Base-by-base conservation (phyloP, 768 basidiomycete genomes). In the Mycena latifolia region DNA sequence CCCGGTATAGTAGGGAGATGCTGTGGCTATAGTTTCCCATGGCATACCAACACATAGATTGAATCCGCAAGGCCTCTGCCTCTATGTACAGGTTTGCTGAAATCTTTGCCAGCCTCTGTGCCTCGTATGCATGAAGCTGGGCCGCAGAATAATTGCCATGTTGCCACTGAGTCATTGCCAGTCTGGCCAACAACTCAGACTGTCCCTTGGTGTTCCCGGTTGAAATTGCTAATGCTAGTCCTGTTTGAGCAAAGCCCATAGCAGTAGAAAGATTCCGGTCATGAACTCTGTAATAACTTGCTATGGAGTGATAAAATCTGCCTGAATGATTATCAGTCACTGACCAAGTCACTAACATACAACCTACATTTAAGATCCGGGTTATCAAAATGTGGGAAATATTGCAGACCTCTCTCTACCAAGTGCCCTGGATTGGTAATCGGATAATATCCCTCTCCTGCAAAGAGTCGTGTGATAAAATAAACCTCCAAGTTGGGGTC, bases 81-180 rank as follows among this genome's bases (percentile, higher is more conserved):
- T 55, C 37, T 41, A 24, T 28, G 2, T 5, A 43, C 15, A 55
- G 29, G n/a, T 55, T 17, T 39, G 6, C 54, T 7, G 37, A 41
- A 10, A 41, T 41, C 24, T 29, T 41, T n/a, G n/a, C n/a, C n/a
- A n/a, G n/a, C n/a, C n/a, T n/a, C n/a, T n/a, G n/a, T n/a, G n/a
- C n/a, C n/a, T 58, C 56, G 25, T 15, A 47, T 33, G 56, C 56
- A 35, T 47, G 2, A 9, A 3, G 24, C 17, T 48, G 43, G 24
- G n/a, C 46, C 15, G 31, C 22, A 27, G n/a, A 11, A 17, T 47
- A 58, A 24, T 58, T 31, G 3, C 56, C 56, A 7, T 24, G n/a
- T 9, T 22, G 8, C 56, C 56, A 58, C 39, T 58, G 33, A n/a
- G 35, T 9, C 45, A 28, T 33, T 17, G 56, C 56, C 3, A 47